Base-by-base conservation (phyloP, 2,329 filamentous ascomycete genomes). In the Arthrocladium fulminans region DNA sequence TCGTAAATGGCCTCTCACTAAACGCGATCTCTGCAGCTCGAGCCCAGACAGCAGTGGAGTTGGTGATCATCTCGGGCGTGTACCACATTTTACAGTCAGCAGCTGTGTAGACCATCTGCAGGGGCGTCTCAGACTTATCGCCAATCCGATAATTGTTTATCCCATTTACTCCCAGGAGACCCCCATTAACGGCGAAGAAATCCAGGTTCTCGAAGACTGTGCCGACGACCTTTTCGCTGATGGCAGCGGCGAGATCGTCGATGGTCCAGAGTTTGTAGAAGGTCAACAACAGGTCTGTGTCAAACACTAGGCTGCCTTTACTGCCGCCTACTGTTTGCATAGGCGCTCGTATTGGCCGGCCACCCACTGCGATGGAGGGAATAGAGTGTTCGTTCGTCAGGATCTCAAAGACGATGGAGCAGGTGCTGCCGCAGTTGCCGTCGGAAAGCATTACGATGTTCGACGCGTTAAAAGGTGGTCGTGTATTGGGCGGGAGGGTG, bases 281-380 rank as follows among this genome's bases (percentile, higher is more conserved):
- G 34, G n/a, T n/a, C n/a, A n/a, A n/a, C n/a, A n/a, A n/a, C n/a
- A n/a, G n/a, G n/a, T n/a, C 37, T 7, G 19, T 7, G 4, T 24
- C 8, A 45, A n/a, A 45, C 5, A 20, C 24, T 13, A 32, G 25
- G 24, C 22, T 25, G 24, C 81, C 81, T 56, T 81, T 79, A 38
- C 77, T 73, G 20, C 80, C 81, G 13, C 80, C 79, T 15, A 83
- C 70, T 3, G 71, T 73, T 65, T 83, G 78, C 66, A 81, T 83
- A 1, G 74, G 72, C 5, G 65, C 66, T 0, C 67, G 57, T 6
- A 64, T 62, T 0, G 80, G 75, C 1, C 77, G 73, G 1, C 82
- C 82, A 7, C 82, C 81, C 19, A 80, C 66, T 2, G 71, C 71
- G 38, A 83, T 69, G 23, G 73, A 74, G 52, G 73, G 73, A 2